Conservation (phyloP, 208 protist genomes). For the Angomonas ambiguus region DNA sequence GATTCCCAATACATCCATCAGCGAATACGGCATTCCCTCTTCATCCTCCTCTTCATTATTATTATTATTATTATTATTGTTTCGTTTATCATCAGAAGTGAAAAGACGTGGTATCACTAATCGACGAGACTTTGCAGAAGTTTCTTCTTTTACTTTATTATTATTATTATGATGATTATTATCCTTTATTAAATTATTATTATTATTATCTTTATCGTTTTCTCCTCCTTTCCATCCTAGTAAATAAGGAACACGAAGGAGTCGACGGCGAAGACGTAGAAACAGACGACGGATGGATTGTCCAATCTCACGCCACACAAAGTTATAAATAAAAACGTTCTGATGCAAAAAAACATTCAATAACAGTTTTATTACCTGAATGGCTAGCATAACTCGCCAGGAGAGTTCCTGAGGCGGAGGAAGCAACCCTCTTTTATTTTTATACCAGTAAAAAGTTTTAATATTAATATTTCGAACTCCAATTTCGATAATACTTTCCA, state of each 20-base stretch:
- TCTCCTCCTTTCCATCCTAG: too few species aligned
- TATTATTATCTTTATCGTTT: conserved; percentile 2
- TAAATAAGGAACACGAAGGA: too few species aligned
- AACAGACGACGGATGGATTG: too few species aligned
- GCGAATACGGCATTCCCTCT: conserved; percentile 40
- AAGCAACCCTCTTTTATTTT: neutral
- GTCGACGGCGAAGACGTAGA: too few species aligned
- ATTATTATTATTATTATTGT: too few species aligned
- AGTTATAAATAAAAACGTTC: neutral
- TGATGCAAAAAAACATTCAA: neutral
- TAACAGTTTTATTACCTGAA: neutral
- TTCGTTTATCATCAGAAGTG: too few species aligned
- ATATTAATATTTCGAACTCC: neutral
- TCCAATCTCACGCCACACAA: neutral
- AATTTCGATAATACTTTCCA: neutral
- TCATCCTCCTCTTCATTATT: neutral
- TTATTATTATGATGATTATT: conserved; percentile 1
- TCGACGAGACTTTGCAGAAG: too few species aligned
- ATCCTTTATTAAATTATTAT: neutral
- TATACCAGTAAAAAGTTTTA: neutral
- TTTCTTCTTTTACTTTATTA: neutral
- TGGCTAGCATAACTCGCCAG: neutral
- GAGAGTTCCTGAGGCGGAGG: neutral
- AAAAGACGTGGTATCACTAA: too few species aligned
- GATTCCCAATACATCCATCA: conserved; percentile 64